Conservation (phyloP, 805 yeast species). For the Candida dendrica region DNA sequence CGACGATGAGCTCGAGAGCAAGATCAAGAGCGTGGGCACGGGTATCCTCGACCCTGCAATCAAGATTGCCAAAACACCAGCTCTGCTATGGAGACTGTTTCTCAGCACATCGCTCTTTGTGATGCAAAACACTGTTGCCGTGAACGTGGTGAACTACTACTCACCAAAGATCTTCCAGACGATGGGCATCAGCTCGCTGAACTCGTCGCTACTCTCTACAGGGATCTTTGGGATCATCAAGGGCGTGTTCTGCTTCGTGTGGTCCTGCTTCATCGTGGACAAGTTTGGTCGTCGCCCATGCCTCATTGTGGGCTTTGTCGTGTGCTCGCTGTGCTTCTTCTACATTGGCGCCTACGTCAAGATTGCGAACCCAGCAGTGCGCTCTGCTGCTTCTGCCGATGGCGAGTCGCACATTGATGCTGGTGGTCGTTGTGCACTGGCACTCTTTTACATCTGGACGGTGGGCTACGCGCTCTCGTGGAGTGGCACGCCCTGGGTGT, state of each 20-base stretch:
- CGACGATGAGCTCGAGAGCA: slow-evolving; percentile 19
- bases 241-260: slow-evolving; percentile 27
- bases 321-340: slow-evolving; percentile 38
- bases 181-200: slow-evolving; percentile 38
- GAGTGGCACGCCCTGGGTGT: slow-evolving; percentile 16
- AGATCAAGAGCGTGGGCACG: slow-evolving; percentile 22
- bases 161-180: slow-evolving; percentile 43
- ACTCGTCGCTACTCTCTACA: slow-evolving; percentile 40
- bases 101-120: slow-evolving; percentile 33
- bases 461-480: slow-evolving; percentile 10
- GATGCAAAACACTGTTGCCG: slow-evolving; percentile 41
- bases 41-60: slow-evolving; percentile 35
- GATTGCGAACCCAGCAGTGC: slow-evolving; percentile 21
- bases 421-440: slow-evolving; percentile 9
- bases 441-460: slow-evolving; percentile 14
- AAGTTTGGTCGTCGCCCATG: slow-evolving; percentile 38
- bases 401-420: slow-evolving; percentile 10
- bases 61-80: slow-evolving; percentile 24
- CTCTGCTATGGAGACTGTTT: slow-evolving; percentile 27
- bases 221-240: slow-evolving; percentile 47
- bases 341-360: slow-evolving; percentile 27
- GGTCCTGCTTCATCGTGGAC: slow-evolving; percentile 41
- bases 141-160: slow-evolving; percentile 45
- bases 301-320: slow-evolving; percentile 28
- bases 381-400: slow-evolving; percentile 1